A percentile compares a stretch with the other conserved stretches of the same genome.
phyloP scores from a whole-genome alignment of 768 basidiomycete genomes.

The Xerocomellus chrysenteron region DNA sequence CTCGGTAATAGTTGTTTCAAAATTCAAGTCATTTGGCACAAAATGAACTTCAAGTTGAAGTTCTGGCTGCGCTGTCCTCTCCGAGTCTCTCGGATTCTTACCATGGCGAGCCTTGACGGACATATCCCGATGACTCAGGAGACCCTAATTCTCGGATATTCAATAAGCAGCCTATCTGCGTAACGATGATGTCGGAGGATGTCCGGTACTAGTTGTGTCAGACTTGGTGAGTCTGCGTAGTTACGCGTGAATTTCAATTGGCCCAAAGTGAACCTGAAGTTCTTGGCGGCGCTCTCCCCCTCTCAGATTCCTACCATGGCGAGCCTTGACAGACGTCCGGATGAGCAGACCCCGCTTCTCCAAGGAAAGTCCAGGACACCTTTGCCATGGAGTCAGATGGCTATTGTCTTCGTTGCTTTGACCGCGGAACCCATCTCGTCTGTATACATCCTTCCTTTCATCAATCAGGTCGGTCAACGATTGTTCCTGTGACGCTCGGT shows the following conservation, averaged over 20 bases:
- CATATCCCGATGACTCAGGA: conserved; percentile 40
- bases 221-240: no score
- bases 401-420: conserved; percentile 46
- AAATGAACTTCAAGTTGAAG: no score
- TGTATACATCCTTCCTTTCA: conserved; percentile 58
- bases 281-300: neutral
- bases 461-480: conserved; percentile 46
- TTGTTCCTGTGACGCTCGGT: neutral
- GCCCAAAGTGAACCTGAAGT: no score
- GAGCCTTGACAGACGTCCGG: conserved; percentile 37
- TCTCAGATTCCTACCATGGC: neutral
- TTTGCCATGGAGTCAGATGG: conserved; percentile 51
- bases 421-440: conserved; percentile 55
- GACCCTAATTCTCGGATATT: conserved; percentile 36
- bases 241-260: no score
- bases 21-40: no score
- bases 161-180: no score
- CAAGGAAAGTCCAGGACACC: conserved; percentile 38
- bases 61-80: no score
- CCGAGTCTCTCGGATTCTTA: neutral
- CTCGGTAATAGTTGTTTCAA: no score
- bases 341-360: conserved; percentile 46
- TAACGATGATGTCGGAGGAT: no score
- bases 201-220: no score
- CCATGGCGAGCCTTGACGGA: conserved; percentile 28